Evolutionary conservation across 1,284 basidiomycete genomes (phyloP), one percentile per base, ranked within the genome.

Genomic region (Cystobasidiaceae sp.): DNA sequence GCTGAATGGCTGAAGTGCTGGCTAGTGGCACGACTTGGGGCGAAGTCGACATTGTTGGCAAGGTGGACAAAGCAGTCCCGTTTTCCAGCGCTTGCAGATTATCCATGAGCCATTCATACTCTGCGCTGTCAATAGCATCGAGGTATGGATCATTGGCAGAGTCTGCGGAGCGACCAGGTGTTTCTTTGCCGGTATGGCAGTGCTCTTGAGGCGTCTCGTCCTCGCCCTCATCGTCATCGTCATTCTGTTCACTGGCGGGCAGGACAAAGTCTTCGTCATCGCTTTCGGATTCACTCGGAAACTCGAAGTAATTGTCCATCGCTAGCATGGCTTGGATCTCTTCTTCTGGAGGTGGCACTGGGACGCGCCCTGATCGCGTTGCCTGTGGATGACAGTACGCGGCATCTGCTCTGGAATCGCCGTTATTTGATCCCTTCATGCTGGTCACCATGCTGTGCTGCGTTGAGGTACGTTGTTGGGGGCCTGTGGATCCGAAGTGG

Each of bases 231-330:
- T 51, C 58, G 1, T 64, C 61, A 3, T 64, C 51, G 15, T 56
- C 51, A 30, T 64, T 49, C 15, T 19, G 21, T 27, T 46, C 61
- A 34, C 49, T 41, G 23, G 49, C 27, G 23, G 60, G 61, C 11
- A 56, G 51, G 25, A 63, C 60, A 27, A 64, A 64, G 19, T 64
- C 61, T 37, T 64, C 61, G 37, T 64, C 61, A 28, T 64, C 61
- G 39, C 49, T 55, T 28, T 64, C 61, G 6, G 46, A 49, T 33
- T 64, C 61, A 23, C 46, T 51, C 4, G 61, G 61, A 34, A 64
- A 64, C 44, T 64, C 61, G 23, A 64, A 64, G 33, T 64, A 64
- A 32, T 64, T 64, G 51, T 64, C 61, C 61, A 64, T 64, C 13
- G 61, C 61, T 11, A 64, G 61, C 61, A 64, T 64, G 15, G 51